phyloP scores from a whole-genome alignment of 164 flowering plant species.

The Nymphaea colorata region DNA sequence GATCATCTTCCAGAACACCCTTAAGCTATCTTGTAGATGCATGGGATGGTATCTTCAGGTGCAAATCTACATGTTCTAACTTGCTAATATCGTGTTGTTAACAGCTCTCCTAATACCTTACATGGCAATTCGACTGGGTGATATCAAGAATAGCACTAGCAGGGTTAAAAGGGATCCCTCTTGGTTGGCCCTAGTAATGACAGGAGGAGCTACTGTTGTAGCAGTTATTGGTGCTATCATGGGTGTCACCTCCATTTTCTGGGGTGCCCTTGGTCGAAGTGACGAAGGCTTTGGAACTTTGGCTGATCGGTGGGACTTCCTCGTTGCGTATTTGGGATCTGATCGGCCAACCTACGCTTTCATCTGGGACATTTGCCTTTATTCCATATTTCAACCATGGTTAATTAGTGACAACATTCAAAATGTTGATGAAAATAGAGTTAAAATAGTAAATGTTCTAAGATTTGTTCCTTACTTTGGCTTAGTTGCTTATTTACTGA shows the following conservation, averaged over 20 bases:
- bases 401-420: slow-evolving; percentile 73
- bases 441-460: slow-evolving; percentile 35
- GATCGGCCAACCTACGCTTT: slow-evolving; percentile 94
- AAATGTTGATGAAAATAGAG: slow-evolving; percentile 43
- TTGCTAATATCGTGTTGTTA: background rate
- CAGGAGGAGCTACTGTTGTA: slow-evolving; percentile 54
- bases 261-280: slow-evolving; percentile 72
- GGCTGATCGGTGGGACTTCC: slow-evolving; percentile 56
- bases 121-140: slow-evolving; percentile 89
- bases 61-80: background rate
- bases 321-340: slow-evolving; percentile 54
- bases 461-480: slow-evolving; percentile 82
- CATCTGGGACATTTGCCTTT: slow-evolving; percentile 84
- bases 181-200: slow-evolving; percentile 50
- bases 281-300: slow-evolving; percentile 59
- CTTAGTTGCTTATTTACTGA: slow-evolving; percentile 55
- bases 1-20: no score
- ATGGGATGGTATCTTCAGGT: background rate
- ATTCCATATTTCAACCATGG: slow-evolving; percentile 89
- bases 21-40: background rate
- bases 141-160: slow-evolving; percentile 24
- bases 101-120: slow-evolving; percentile 88
- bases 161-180: slow-evolving; percentile 27
- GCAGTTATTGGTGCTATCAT: slow-evolving; percentile 57
- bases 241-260: slow-evolving; percentile 47